Evolutionary conservation across 176 grass and related monocot genomes (phyloP), one percentile per base, ranked within the genome.

Genomic region (Panicum miliaceum): DNA sequence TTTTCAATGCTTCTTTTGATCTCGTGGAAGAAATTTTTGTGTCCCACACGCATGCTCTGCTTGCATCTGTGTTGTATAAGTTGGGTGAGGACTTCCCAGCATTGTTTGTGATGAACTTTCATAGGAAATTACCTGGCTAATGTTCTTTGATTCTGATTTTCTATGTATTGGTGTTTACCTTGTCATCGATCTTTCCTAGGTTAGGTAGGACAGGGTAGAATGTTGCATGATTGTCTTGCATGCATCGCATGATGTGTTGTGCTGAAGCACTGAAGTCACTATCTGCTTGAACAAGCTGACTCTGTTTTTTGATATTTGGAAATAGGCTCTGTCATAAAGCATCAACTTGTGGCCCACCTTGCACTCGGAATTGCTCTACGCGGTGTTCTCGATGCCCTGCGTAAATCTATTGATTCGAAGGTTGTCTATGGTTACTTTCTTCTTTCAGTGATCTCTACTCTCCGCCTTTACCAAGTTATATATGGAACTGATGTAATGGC

Each of bases 361-460:
- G 52, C 79, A 9, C 92, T 98, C 50, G 96, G 96, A 63, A 91
- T 90, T 75, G 96, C 96, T 87, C 68, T 93, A 78, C 91, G 96
- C 38, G 87, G 85, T 53, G 96, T 98, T 93, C 92, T 98, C 89
- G 96, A 98, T 88, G 87, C 89, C 36, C 79, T 95, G 91, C 91
- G 96, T 68, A 98, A 95, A 98, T 83, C 91, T 85, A 75, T 93
- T 62, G 96, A 98, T 89, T 98, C 96, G 77, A 98, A 98, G 87
- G 96, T 98, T 77, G 46, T 84, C 38, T 86, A 50, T 75, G 14
- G 9, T 92, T 52, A 26, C 34, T 42, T 59, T 40, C 52, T 63
- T 87, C 64, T 35, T n/a, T 82, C 64, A 54, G 13, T 78, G 71
- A 27, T 71, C 45, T 77, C 14, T 46, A 76, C 18, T 67, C 22